Evolutionary conservation across 768 basidiomycete genomes (phyloP).

Genomic region (Strobilomyces echinocephalus): DNA sequence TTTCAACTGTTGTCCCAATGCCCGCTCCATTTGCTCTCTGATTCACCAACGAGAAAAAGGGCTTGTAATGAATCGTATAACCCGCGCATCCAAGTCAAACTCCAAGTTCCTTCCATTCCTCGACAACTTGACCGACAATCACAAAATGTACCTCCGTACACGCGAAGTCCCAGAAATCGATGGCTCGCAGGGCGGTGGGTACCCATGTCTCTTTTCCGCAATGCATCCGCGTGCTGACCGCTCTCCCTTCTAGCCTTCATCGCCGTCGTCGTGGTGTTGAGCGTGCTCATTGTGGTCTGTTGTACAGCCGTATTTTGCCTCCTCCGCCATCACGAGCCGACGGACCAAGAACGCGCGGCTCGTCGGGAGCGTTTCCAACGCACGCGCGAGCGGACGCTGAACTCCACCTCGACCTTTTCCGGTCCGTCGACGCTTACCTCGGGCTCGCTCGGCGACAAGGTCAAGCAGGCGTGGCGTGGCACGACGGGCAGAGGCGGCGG

Average conservation of each 20-base stretch:
- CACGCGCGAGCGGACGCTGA: conserved; percentile 21
- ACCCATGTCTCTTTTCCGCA: not conserved
- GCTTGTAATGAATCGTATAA: not conserved
- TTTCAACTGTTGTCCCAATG: not conserved
- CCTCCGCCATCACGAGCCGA: conserved; percentile 45
- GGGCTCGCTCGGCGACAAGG: conserved; percentile 26
- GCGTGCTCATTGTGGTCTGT: conserved; percentile 48
- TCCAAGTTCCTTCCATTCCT: not conserved
- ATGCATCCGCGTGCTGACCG: not conserved
- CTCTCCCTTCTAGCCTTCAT: conserved; percentile 46
- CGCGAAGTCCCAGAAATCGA: conserved; percentile 44
- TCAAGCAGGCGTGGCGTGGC: conserved; percentile 25
- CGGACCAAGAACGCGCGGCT: conserved; percentile 35
- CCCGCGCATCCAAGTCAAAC: not conserved
- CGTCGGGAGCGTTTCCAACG: conserved; percentile 30
- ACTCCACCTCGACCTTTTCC: conserved; percentile 8
- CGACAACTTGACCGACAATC: not conserved
- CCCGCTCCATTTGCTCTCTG: not conserved
- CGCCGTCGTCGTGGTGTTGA: conserved; percentile 51
- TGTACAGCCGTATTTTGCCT: conserved; percentile 54
- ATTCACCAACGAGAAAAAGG: not conserved
- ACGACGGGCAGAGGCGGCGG: conserved; percentile 4
- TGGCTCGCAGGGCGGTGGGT: conserved; percentile 47
- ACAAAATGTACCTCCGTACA: not conserved
- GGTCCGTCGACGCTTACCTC: conserved; percentile 10